A percentile compares a stretch with the other conserved stretches of the same genome.
These are phyloP conservation scores for Penicillium sp. DNA, from an alignment of 2,329 filamentous ascomycete genomes.

Conservation along the genomic window DNA sequence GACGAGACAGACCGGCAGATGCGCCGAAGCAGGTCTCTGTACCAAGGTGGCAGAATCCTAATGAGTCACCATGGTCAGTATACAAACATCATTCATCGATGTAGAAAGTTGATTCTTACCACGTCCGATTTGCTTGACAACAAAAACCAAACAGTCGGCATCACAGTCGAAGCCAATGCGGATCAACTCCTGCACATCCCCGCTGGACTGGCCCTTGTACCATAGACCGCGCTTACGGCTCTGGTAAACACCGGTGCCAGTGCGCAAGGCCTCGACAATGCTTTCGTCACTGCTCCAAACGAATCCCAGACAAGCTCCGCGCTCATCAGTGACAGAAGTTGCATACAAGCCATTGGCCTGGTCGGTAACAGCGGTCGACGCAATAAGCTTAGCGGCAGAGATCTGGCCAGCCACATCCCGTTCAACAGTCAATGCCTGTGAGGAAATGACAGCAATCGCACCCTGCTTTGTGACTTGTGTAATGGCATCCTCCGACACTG, in stretches of 20 bases:
- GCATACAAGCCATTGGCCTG: slow-evolving; percentile 79
- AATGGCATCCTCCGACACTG: slow-evolving; percentile 49
- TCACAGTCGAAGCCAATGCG: slow-evolving; percentile 88
- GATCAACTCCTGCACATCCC: slow-evolving; percentile 87
- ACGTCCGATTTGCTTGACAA: slow-evolving; percentile 83
- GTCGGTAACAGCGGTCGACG: slow-evolving; percentile 76
- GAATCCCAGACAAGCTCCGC: slow-evolving; percentile 78
- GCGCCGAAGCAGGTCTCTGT: slow-evolving; percentile 92
- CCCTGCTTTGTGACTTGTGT: slow-evolving; percentile 49
- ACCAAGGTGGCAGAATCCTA: slow-evolving; percentile 86
- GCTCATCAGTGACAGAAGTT: slow-evolving; percentile 87
- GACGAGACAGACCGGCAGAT: slow-evolving; percentile 73
- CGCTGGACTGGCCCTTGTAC: slow-evolving; percentile 95
- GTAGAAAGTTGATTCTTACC: slow-evolving; percentile 40
- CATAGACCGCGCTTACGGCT: slow-evolving; percentile 93
- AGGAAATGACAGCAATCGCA: slow-evolving; percentile 73
- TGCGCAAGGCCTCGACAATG: slow-evolving; percentile 79
- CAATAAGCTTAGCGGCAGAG: slow-evolving; percentile 68
- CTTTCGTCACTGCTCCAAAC: slow-evolving; percentile 95
- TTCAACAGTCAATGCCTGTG: slow-evolving; percentile 67
- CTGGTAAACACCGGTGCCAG: slow-evolving; percentile 84
- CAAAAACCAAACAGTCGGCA: slow-evolving; percentile 85
- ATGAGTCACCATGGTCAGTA: slow-evolving; percentile 21
- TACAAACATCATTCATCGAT: background rate
- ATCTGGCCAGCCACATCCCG: slow-evolving; percentile 60